Evolutionary conservation across 306 rosid species (phyloP).

Genomic region (Cucurbita ficifolia): DNA sequence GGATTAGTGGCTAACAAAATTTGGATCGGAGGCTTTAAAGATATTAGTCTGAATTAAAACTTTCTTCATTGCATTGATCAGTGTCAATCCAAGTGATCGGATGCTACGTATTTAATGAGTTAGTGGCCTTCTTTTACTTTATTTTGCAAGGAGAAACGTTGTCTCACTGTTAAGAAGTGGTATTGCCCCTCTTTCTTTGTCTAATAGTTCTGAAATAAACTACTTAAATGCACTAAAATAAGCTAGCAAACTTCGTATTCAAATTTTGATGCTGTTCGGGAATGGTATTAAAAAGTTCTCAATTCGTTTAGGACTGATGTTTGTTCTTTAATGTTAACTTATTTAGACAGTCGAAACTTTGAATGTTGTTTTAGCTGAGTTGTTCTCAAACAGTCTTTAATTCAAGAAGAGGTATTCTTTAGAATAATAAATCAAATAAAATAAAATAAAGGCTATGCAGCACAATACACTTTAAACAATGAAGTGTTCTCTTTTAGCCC

Average conservation of each 20-base stretch:
- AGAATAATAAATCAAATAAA: neutral
- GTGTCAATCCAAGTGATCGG: neutral
- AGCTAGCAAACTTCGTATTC: neutral
- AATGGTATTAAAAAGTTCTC: neutral
- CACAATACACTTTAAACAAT: neutral
- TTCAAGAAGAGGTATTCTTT: neutral
- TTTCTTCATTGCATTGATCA: neutral
- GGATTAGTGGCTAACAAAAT: neutral
- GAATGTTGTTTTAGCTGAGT: neutral
- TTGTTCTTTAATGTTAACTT: neutral
- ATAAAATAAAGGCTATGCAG: neutral
- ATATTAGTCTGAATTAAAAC: neutral
- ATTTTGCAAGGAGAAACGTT: neutral
- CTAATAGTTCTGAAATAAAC: neutral
- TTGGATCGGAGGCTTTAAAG: neutral
- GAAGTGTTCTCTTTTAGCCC: neutral
- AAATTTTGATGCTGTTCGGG: neutral
- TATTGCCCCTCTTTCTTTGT: neutral
- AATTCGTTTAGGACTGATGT: neutral
- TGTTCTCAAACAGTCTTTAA: neutral
- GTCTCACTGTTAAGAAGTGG: neutral
- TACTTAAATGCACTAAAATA: neutral
- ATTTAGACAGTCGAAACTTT: neutral
- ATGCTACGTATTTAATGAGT: neutral
- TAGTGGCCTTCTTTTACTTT: neutral